Evolutionary conservation across 2,329 filamentous ascomycete genomes (phyloP), one percentile per base, ranked within the genome.

Genomic region (Botrytis pseudocinerea): DNA sequence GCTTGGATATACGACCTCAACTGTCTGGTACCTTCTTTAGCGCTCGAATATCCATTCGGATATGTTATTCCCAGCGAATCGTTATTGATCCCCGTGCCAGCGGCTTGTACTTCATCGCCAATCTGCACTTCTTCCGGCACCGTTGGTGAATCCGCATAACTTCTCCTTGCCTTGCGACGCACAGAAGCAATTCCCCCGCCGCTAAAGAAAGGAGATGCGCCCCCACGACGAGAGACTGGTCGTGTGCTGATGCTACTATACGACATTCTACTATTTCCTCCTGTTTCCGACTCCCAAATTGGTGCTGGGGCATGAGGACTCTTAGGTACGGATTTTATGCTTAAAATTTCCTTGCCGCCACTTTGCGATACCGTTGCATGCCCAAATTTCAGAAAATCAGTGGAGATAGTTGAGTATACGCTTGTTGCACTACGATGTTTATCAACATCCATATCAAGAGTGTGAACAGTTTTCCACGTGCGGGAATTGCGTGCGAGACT

Each of bases 181-280:
- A 40, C 32, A 18, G 71, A 73, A 32, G 60, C 65, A 44, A 46
- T 66, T 20, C 60, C 54, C 1, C 73, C 71, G 14, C 78, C 77
- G 9, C 75, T 75, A 51, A 80, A 80, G 73, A 81, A 81, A 10
- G 79, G 79, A 12, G 78, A 78, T 4, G 75, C 75, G 18, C 78
- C 78, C 6, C 62, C 61, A 18, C 79, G 74, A 62, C 80, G 73
- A 51, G 75, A 77, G 0, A 80, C 72, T 35, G 78, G 78, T 8
- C 77, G 74, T 63, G 73, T 54, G 69, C 64, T 46, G 65, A 73
- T 69, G 69, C 73, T 76, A 40, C 64, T 76, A 38, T 61, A 62
- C 9, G 69, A 72, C 22, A 59, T 40, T 18, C 66, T 63, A 60
- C 42, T 72, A 61, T 28, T 72, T 25, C 28, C 38, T 22, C 70